Evolutionary conservation across 75 land plant genomes (phyloP).

Genomic region (Sequoiadendron giganteum): DNA sequence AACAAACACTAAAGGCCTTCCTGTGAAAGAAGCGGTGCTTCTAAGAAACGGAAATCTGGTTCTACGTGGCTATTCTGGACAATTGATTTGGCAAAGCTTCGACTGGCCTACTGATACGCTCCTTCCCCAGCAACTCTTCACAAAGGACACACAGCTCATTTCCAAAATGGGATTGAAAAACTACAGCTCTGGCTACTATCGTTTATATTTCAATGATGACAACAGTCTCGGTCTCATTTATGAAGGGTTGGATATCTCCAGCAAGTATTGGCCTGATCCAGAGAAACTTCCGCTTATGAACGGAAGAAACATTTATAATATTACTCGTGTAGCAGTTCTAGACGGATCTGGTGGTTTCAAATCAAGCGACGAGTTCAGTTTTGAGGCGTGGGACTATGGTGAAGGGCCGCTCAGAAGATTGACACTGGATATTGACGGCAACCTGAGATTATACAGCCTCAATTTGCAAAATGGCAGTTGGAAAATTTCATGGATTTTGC

Average conservation of each 20-base stretch:
- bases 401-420: constrained; percentile 30
- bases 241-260: no score
- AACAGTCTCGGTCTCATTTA: no score
- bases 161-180: not conserved
- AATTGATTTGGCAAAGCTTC: constrained; percentile 58
- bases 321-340: constrained; percentile 27
- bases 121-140: constrained; percentile 34
- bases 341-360: constrained; percentile 28
- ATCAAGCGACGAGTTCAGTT: constrained; percentile 33
- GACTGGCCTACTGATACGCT: constrained; percentile 69
- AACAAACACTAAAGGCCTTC: constrained; percentile 13
- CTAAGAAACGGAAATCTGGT: constrained; percentile 51
- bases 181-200: constrained; percentile 27
- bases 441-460: constrained; percentile 45
- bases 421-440: constrained; percentile 18
- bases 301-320: constrained; percentile 36
- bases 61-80: constrained; percentile 18
- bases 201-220: constrained; percentile 21
- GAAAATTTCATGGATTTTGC: no score
- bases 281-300: not conserved
- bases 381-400: constrained; percentile 39
- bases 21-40: constrained; percentile 13
- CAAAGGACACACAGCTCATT: constrained; percentile 16
- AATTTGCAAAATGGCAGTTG: no score
- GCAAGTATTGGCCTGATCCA: constrained; percentile 8